These are phyloP conservation scores for Rosa lucieae DNA, from an alignment of 306 rosid species.

Conservation along the genomic window DNA sequence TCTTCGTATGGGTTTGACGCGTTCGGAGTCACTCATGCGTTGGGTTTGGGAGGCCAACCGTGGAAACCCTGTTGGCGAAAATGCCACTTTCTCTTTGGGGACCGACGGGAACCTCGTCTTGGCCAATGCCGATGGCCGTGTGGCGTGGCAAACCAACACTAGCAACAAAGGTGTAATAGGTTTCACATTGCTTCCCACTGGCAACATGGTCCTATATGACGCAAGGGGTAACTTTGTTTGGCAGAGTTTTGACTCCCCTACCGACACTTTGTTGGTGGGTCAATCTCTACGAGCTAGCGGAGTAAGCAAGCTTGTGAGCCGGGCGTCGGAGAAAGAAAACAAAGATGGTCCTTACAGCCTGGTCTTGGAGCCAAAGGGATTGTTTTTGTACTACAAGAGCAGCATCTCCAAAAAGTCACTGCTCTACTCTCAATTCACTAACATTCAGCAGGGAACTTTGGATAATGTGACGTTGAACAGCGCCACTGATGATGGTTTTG, in stretches of 20 bases:
- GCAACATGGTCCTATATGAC: conserved; percentile 54
- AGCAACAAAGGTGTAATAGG: conserved; percentile 54
- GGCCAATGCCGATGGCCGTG: conserved; percentile 44
- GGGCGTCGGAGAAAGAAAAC: conserved; percentile 39
- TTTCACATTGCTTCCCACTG: conserved; percentile 46
- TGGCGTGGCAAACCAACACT: conserved; percentile 60
- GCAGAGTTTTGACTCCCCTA: conserved; percentile 75
- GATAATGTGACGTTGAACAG: conserved; percentile 34
- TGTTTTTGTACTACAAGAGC: neutral
- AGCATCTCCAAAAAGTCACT: neutral
- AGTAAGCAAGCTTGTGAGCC: conserved; percentile 39
- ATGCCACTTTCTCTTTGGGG: conserved; percentile 49
- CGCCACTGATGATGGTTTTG: conserved; percentile 15
- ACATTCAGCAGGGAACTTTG: conserved; percentile 22
- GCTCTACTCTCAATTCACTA: conserved; percentile 7
- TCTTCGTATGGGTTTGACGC: conserved; percentile 43
- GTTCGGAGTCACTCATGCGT: conserved; percentile 41
- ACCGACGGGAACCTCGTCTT: conserved; percentile 52
- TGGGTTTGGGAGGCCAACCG: conserved; percentile 80
- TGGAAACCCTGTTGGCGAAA: conserved; percentile 46
- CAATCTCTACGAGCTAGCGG: conserved; percentile 41
- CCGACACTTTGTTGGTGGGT: conserved; percentile 59
- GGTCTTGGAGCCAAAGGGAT: conserved; percentile 24
- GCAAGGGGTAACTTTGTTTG: conserved; percentile 39
- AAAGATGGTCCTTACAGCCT: conserved; percentile 46